Evolutionary conservation across 768 basidiomycete genomes (phyloP).

Genomic region (Lactarius quietus): DNA sequence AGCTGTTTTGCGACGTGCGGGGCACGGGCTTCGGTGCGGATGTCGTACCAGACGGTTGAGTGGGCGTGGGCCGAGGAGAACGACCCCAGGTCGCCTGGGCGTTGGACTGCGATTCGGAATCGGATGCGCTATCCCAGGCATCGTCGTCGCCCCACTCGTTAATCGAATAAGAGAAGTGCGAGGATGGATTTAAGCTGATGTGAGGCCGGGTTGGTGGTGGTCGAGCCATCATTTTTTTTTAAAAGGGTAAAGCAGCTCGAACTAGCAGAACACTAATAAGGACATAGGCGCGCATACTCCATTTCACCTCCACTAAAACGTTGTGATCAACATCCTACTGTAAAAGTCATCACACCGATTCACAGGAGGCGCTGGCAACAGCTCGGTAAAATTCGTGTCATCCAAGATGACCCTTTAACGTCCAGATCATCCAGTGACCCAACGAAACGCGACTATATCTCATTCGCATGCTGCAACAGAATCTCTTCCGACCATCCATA

Average conservation of each 20-base stretch:
- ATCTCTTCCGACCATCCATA: slow-evolving; percentile 34
- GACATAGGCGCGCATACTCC: neutral
- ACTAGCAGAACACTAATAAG: neutral
- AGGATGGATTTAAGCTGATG: slow-evolving; percentile 26
- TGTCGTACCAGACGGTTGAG: slow-evolving; percentile 3
- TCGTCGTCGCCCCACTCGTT: slow-evolving; percentile 35
- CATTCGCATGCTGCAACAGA: slow-evolving; percentile 21
- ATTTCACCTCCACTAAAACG: slow-evolving; percentile 11
- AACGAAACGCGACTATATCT: neutral
- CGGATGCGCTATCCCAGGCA: slow-evolving; percentile 36
- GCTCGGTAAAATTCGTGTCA: neutral
- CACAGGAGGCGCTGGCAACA: slow-evolving; percentile 6
- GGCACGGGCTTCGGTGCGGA: slow-evolving; percentile 24
- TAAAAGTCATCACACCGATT: slow-evolving; percentile 4
- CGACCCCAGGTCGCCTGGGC: slow-evolving; percentile 19
- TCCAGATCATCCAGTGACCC: no score
- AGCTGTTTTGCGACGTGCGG: slow-evolving; percentile 20
- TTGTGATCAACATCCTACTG: slow-evolving; percentile 8
- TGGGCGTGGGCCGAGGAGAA: slow-evolving; percentile 11
- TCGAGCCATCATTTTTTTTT: slow-evolving; percentile 23
- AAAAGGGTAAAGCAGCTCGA: neutral
- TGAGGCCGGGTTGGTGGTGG: slow-evolving; percentile 30
- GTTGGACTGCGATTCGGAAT: slow-evolving; percentile 28
- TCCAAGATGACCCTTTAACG: neutral
- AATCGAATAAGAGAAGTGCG: slow-evolving; percentile 25